These are phyloP conservation scores for Pisolithus sp. DNA, from an alignment of 768 basidiomycete genomes.

Conservation along the genomic window DNA sequence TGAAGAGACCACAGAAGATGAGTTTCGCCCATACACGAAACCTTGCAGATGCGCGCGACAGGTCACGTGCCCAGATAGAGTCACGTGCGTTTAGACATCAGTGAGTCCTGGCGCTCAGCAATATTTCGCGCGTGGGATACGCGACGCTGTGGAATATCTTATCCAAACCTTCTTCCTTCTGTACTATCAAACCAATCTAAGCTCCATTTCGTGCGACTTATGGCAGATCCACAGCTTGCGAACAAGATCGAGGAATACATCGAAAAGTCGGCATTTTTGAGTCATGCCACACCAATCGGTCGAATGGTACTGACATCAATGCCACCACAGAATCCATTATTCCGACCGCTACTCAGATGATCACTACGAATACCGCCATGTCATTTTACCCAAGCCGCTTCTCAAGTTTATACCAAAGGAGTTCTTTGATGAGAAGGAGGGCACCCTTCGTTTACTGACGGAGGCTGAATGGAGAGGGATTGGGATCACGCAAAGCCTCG, in stretches of 20 bases:
- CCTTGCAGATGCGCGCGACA: too few relatives aligned
- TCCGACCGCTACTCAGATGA: constrained; percentile 92
- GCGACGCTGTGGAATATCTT: too few relatives aligned
- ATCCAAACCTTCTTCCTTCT: neutral
- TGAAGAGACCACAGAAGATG: too few relatives aligned
- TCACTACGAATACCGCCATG: constrained; percentile 91
- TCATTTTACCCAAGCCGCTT: constrained; percentile 92
- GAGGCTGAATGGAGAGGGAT: constrained; percentile 96
- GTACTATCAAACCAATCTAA: constrained; percentile 1
- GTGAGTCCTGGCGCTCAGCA: too few relatives aligned
- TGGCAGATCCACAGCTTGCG: constrained; percentile 33
- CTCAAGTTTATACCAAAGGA: constrained; percentile 90
- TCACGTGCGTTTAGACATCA: too few relatives aligned
- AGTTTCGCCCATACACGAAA: too few relatives aligned
- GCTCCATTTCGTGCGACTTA: constrained; percentile 4
- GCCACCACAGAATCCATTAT: constrained; percentile 65
- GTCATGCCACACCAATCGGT: constrained; percentile 6
- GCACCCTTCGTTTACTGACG: constrained; percentile 71
- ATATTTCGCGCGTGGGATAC: too few relatives aligned
- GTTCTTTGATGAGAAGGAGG: constrained; percentile 71
- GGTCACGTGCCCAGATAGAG: too few relatives aligned
- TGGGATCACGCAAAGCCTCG: constrained; percentile 91
- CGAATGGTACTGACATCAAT: constrained; percentile 4
- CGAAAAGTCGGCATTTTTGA: constrained; percentile 49
- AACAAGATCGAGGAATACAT: constrained; percentile 70